These are phyloP conservation scores for Phytomonas sp. DNA, from an alignment of 208 protist species.

Conservation along the genomic window DNA sequence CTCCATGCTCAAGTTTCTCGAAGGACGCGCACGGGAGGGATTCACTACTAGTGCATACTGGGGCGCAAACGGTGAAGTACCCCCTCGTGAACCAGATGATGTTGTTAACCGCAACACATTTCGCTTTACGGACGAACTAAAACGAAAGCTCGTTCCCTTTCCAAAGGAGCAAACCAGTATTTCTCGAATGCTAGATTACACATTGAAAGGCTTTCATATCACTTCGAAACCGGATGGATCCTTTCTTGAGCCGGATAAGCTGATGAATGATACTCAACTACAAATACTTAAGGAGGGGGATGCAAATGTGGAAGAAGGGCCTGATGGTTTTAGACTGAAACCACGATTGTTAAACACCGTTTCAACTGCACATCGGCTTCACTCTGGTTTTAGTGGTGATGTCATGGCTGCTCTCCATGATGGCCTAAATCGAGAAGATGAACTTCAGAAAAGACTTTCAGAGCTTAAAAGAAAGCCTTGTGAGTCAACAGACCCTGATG, in stretches of 20 bases:
- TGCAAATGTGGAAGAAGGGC: slow-evolving; percentile 5
- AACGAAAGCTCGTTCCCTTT: slow-evolving; percentile 76
- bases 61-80: slow-evolving; percentile 62
- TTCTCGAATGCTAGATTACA: slow-evolving; percentile 61
- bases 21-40: slow-evolving; percentile 32
- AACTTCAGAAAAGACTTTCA: slow-evolving; percentile 21
- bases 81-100: slow-evolving; percentile 71
- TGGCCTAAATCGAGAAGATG: slow-evolving; percentile 37
- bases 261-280: slow-evolving; percentile 59
- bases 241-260: not conserved
- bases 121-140: slow-evolving; percentile 75
- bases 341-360: slow-evolving; percentile 58
- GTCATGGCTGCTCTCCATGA: slow-evolving; percentile 48
- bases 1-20: slow-evolving; percentile 44
- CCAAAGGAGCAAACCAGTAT: slow-evolving; percentile 71
- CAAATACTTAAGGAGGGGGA: slow-evolving; percentile 21
- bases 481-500: slow-evolving; percentile 23
- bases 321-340: slow-evolving; percentile 16
- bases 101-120: slow-evolving; percentile 38
- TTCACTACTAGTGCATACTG: slow-evolving; percentile 83
- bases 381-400: slow-evolving; percentile 49
- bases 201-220: slow-evolving; percentile 54
- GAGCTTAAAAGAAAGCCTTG: slow-evolving; percentile 30
- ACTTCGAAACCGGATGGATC: slow-evolving; percentile 17
- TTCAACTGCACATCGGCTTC: slow-evolving; percentile 54